phyloP scores from a whole-genome alignment of 2,329 filamentous ascomycete species.

The Botryotinia globosa region DNA sequence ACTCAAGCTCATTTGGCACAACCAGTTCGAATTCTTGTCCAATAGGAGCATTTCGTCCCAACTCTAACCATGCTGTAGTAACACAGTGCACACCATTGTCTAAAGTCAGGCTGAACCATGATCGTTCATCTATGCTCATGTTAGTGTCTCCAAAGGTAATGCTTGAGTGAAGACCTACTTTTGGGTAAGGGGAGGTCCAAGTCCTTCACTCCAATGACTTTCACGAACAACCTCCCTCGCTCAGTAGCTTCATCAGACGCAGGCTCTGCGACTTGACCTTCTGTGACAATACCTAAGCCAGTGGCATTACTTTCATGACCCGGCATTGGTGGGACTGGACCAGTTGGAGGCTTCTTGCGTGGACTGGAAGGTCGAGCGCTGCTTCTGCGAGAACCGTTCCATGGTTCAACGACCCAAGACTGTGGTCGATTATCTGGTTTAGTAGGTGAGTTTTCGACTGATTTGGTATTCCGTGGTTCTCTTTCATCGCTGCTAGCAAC shows the following conservation, averaged over 20 bases:
- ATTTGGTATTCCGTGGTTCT: constrained; percentile 52
- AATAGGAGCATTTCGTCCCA: constrained; percentile 88
- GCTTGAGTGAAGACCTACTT: constrained; percentile 53
- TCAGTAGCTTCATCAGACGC: constrained; percentile 72
- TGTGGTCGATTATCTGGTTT: constrained; percentile 74
- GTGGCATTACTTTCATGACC: constrained; percentile 78
- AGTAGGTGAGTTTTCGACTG: constrained; percentile 65
- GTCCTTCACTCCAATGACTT: constrained; percentile 97
- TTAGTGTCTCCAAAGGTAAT: constrained; percentile 30
- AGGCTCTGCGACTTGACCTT: constrained; percentile 50
- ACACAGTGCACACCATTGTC: constrained; percentile 98
- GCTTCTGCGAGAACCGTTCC: constrained; percentile 79
- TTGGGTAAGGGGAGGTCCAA: constrained; percentile 86
- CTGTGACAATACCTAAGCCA: constrained; percentile 61
- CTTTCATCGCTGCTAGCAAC: constrained; percentile 73
- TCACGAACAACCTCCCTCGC: constrained; percentile 89
- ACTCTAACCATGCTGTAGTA: constrained; percentile 90
- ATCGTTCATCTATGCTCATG: constrained; percentile 66
- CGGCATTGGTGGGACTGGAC: constrained; percentile 76
- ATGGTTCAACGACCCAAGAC: constrained; percentile 95
- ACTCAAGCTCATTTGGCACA: constrained; percentile 96
- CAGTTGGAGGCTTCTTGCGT: constrained; percentile 43
- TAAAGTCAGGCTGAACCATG: constrained; percentile 94
- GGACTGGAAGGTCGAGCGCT: constrained; percentile 52
- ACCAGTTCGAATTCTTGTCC: constrained; percentile 98